Percentiles rank a stretch among this genome's conserved stretches.
Conservation (phyloP, 75 land plant species). For the Gnetum montanum region DNA sequence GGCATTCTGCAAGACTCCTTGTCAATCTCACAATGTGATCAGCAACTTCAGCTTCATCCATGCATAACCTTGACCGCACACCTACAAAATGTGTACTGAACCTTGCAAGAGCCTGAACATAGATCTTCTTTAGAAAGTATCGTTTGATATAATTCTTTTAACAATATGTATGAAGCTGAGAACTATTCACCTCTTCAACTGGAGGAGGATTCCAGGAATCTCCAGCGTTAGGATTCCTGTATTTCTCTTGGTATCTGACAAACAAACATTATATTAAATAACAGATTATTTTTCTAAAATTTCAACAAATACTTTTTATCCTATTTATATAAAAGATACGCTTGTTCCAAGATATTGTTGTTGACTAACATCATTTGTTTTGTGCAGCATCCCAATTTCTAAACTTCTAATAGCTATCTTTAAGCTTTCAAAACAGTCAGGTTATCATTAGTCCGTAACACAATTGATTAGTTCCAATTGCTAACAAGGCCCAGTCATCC, state of each 20-base stretch:
- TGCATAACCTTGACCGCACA: conserved; percentile 76
- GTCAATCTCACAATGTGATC: conserved; percentile 91
- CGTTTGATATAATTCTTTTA: background rate
- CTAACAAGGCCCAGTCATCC: too few species aligned
- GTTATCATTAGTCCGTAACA: too few species aligned
- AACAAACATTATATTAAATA: too few species aligned
- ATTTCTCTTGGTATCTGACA: conserved; percentile 63
- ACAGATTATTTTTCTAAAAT: too few species aligned
- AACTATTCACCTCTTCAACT: conserved; percentile 59
- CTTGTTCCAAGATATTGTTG: too few species aligned
- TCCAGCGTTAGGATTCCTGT: conserved; percentile 39
- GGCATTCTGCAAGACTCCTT: conserved; percentile 76
- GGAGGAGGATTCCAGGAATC: conserved; percentile 64
- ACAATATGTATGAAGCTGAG: background rate
- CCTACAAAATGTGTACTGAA: conserved; percentile 50
- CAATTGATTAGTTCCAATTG: too few species aligned
- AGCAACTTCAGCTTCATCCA: conserved; percentile 95
- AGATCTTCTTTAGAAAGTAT: background rate
- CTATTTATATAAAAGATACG: too few species aligned
- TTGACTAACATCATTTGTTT: too few species aligned
- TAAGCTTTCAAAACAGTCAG: too few species aligned
- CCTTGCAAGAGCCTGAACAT: conserved; percentile 59
- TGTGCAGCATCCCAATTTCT: too few species aligned
- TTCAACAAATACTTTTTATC: too few species aligned
- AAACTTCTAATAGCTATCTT: too few species aligned